Conservation (phyloP, 805 yeast species). For the Kodamaea laetipori region DNA sequence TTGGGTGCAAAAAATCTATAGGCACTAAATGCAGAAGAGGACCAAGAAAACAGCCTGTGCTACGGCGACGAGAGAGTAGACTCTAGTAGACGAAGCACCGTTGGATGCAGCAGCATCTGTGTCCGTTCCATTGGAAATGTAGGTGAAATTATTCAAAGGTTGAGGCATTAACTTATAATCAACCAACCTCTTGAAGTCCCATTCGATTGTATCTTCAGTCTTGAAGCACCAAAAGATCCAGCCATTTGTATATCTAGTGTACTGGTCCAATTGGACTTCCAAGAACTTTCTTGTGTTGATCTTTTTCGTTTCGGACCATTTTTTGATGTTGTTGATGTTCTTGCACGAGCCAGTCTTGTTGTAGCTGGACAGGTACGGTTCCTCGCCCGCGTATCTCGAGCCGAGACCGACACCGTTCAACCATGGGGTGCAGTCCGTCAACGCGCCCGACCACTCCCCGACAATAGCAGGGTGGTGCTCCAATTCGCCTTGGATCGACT, state of each 20-base stretch:
- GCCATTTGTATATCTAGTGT: conserved; percentile 47
- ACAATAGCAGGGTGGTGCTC: conserved; percentile 52
- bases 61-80: neutral
- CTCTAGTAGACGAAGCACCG: neutral
- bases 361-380: conserved; percentile 32
- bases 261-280: conserved; percentile 63
- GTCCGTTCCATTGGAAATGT: conserved; percentile 37
- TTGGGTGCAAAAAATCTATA: neutral
- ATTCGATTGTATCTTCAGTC: conserved; percentile 64
- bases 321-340: conserved; percentile 33
- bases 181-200: conserved; percentile 61
- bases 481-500: conserved; percentile 37
- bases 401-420: conserved; percentile 69
- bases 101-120: conserved; percentile 21
- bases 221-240: conserved; percentile 76
- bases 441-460: conserved; percentile 39
- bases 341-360: conserved; percentile 46
- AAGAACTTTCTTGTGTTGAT: conserved; percentile 52
- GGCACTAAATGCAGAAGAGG: neutral
- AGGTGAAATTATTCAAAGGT: conserved; percentile 49
- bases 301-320: conserved; percentile 48
- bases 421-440: conserved; percentile 73
- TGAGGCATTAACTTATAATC: conserved; percentile 58
- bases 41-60: neutral
- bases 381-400: conserved; percentile 57